Conservation (phyloP, 2,329 filamentous ascomycete genomes). For the Sclerotinia subarctica region DNA sequence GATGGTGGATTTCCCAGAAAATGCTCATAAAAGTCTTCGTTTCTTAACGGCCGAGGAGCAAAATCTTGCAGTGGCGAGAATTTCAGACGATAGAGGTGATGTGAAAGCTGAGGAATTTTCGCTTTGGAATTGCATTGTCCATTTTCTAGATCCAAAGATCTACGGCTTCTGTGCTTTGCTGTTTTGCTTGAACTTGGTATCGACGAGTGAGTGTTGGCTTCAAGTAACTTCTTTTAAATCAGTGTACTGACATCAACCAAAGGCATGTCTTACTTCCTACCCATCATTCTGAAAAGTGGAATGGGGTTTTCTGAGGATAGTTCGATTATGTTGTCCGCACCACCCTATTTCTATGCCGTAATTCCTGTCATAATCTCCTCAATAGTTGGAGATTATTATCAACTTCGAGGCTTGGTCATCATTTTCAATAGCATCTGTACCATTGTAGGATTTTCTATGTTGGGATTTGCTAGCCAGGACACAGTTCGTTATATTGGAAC, state of each 20-base stretch:
- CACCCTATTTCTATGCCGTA: conserved; percentile 49
- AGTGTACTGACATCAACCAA: background rate
- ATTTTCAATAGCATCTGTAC: conserved; percentile 36
- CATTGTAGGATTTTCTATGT: conserved; percentile 35
- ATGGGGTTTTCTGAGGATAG: conserved; percentile 53
- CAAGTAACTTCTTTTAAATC: background rate
- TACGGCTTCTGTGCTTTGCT: conserved; percentile 62
- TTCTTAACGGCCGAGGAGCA: conserved; percentile 49
- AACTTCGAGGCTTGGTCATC: conserved; percentile 39
- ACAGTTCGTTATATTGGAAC: conserved; percentile 37
- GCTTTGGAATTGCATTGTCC: conserved; percentile 52
- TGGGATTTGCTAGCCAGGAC: conserved; percentile 34
- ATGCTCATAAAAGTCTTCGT: conserved; percentile 52
- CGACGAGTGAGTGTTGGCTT: conserved; percentile 46
- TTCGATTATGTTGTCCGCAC: conserved; percentile 54
- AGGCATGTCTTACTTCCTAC: conserved; percentile 74
- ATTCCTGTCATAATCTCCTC: conserved; percentile 47
- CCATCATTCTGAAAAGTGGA: conserved; percentile 63
- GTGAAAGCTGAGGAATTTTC: conserved; percentile 52
- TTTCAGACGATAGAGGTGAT: conserved; percentile 59
- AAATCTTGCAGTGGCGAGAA: conserved; percentile 50
- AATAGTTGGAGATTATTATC: conserved; percentile 58
- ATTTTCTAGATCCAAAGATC: conserved; percentile 54
- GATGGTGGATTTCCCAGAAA: conserved; percentile 64
- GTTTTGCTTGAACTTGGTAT: conserved; percentile 67